Evolutionary conservation across 768 basidiomycete genomes (phyloP).

Genomic region (Lepiota brunneoincarnata): DNA sequence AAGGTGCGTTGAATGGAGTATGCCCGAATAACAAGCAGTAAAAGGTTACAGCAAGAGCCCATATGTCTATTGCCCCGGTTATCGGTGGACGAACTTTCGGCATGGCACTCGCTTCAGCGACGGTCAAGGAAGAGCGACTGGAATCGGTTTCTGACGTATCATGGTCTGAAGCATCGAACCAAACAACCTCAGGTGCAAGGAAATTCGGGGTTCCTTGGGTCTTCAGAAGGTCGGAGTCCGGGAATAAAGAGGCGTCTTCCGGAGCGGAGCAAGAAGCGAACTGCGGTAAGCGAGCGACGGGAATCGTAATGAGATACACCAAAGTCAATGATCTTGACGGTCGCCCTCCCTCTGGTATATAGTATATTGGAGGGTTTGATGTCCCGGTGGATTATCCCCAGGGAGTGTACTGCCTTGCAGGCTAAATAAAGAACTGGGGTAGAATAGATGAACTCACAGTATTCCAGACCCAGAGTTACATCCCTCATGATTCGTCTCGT

Average conservation of each 20-base stretch:
- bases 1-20: constrained; percentile 37
- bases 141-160: constrained; percentile 14
- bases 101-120: constrained; percentile 15
- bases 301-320: constrained; percentile 45
- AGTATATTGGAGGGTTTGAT: constrained; percentile 89
- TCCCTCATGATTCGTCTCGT: constrained; percentile 40
- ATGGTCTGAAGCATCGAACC: constrained; percentile 33
- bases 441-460: constrained; percentile 27
- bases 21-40: constrained; percentile 46
- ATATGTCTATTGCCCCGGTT: constrained; percentile 45
- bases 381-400: constrained; percentile 80
- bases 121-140: constrained; percentile 14
- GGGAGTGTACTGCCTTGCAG: constrained; percentile 30
- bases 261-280: constrained; percentile 7
- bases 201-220: constrained; percentile 42
- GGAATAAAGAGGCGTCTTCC: constrained; percentile 33
- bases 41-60: constrained; percentile 45
- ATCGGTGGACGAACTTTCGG: constrained; percentile 33
- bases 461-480: constrained; percentile 40
- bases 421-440: background rate
- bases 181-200: constrained; percentile 43
- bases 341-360: constrained; percentile 45
- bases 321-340: constrained; percentile 90
- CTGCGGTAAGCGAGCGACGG: constrained; percentile 8
- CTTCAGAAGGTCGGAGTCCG: constrained; percentile 35